These are phyloP conservation scores for Hypoxylon cercidicola DNA, from an alignment of 495 filamentous ascomycete genomes.

Conservation along the genomic window DNA sequence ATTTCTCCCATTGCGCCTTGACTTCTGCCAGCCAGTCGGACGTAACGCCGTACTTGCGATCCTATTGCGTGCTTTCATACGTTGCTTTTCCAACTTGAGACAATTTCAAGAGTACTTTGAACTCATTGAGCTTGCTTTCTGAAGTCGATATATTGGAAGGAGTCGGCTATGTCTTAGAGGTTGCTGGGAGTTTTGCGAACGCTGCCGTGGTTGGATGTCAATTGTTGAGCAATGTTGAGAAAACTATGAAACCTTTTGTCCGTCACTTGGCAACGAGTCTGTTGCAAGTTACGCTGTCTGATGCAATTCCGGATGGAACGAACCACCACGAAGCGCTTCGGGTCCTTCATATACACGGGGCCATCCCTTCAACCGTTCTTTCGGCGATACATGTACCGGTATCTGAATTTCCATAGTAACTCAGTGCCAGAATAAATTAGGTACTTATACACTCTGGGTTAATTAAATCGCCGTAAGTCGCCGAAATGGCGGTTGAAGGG, in stretches of 20 bases:
- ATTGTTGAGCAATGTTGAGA: not conserved
- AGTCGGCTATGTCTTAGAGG: not conserved
- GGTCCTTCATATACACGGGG: too few relatives aligned
- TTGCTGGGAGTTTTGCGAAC: not conserved
- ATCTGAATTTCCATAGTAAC: too few relatives aligned
- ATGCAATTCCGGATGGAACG: not conserved
- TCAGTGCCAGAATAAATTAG: too few relatives aligned
- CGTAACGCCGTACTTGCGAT: conserved; percentile 64
- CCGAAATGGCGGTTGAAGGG: too few relatives aligned
- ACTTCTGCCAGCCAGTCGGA: conserved; percentile 65
- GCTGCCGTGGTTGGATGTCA: not conserved
- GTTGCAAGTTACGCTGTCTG: not conserved
- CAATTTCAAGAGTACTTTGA: conserved; percentile 60
- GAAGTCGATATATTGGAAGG: not conserved
- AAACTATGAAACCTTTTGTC: not conserved
- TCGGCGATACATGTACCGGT: too few relatives aligned
- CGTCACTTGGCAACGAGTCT: not conserved
- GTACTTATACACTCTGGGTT: too few relatives aligned
- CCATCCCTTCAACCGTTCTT: too few relatives aligned
- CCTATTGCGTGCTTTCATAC: conserved; percentile 57
- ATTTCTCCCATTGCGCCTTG: conserved; percentile 63
- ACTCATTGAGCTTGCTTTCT: conserved; percentile 57
- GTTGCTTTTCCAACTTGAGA: conserved; percentile 63
- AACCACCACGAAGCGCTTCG: too few relatives aligned
- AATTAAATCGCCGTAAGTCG: too few relatives aligned